Evolutionary conservation across 345 rosid species (phyloP).

Genomic region (Stellera chamaejasme): DNA sequence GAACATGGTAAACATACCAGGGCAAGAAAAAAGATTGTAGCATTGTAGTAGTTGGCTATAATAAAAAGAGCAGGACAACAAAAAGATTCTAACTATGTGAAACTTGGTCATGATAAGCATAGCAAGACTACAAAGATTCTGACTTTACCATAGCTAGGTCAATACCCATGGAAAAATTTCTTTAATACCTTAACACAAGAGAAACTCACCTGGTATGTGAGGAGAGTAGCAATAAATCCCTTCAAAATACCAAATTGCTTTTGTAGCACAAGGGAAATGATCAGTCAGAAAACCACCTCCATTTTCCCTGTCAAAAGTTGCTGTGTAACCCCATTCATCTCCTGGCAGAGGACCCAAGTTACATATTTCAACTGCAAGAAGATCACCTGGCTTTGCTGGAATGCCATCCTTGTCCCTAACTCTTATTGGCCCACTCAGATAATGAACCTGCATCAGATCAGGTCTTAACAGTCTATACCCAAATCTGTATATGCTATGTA

Average conservation of each 20-base stretch:
- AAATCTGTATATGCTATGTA: not conserved
- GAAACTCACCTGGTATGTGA: conserved; percentile 60
- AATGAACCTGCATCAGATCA: conserved; percentile 45
- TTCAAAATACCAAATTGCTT: conserved; percentile 94
- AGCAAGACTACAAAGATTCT: too few species aligned
- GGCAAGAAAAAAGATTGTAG: conserved; percentile 1
- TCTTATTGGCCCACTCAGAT: conserved; percentile 69
- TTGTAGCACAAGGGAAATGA: conserved; percentile 82
- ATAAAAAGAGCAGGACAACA: not conserved
- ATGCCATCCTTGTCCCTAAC: conserved; percentile 56
- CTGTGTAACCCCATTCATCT: conserved; percentile 89
- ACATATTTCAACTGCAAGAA: conserved; percentile 75
- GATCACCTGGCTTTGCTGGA: conserved; percentile 74
- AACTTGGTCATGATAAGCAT: not conserved
- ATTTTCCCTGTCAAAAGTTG: conserved; percentile 71
- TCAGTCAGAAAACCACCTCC: conserved; percentile 91
- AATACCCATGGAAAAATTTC: not conserved
- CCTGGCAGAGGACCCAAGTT: conserved; percentile 84
- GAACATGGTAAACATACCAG: conserved; percentile 5
- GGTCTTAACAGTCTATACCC: not conserved
- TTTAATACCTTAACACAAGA: not conserved
- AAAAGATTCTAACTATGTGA: not conserved
- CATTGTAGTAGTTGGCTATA: not conserved
- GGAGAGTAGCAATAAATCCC: conserved; percentile 90
- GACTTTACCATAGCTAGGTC: not conserved